Evolutionary conservation across 1,284 basidiomycete species (phyloP).

Genomic region (Amylostereum areolatum): DNA sequence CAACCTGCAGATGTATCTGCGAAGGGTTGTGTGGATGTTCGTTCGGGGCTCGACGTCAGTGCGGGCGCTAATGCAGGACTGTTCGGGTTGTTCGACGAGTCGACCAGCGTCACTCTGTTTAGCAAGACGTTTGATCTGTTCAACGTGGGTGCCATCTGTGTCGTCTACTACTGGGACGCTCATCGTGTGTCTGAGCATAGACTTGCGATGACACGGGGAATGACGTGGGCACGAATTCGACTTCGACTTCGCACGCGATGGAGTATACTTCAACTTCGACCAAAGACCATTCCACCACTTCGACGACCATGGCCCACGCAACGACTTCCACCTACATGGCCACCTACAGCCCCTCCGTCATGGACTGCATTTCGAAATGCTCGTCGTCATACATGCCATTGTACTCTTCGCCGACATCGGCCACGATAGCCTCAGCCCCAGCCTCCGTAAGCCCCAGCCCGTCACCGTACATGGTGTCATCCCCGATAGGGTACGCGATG

Average conservation of each 20-base stretch:
- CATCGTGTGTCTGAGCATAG: no score
- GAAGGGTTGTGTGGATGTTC: constrained; percentile 22
- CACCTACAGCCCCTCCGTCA: background rate
- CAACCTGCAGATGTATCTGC: constrained; percentile 3
- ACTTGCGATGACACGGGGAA: no score
- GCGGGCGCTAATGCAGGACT: constrained; percentile 22
- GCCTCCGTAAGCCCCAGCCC: no score
- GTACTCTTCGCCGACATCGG: no score
- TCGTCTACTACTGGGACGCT: no score
- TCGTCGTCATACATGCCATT: no score
- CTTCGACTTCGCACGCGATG: background rate
- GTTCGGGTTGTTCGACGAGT: constrained; percentile 21
- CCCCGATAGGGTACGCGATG: background rate
- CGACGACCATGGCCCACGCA: background rate
- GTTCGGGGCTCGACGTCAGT: constrained; percentile 17
- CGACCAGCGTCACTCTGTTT: constrained; percentile 19
- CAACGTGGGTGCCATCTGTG: constrained; percentile 10
- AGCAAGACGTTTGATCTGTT: constrained; percentile 22
- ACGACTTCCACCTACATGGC: background rate
- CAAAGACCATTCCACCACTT: background rate
- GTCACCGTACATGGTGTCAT: no score
- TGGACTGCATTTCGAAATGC: background rate
- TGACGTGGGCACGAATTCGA: background rate
- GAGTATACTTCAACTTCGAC: background rate
- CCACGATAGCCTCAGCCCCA: no score